Evolutionary conservation across 192 early-diverging fungal species (phyloP).

Genomic region (Podila epigama): DNA sequence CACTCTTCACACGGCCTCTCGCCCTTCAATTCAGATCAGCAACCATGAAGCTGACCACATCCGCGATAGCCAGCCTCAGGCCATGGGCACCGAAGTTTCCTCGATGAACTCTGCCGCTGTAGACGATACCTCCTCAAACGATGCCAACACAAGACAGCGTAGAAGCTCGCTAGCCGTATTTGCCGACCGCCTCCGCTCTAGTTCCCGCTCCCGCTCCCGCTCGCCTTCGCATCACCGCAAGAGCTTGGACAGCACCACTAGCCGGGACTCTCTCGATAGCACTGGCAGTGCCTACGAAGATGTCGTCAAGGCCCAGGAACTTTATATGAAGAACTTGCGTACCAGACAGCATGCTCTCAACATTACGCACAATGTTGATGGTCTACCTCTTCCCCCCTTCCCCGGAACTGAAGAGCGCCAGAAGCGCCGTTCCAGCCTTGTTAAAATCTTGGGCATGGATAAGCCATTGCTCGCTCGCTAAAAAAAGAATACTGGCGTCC

Average conservation of each 20-base stretch:
- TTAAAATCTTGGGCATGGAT: background rate
- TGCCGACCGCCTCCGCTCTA: background rate
- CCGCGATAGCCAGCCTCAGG: background rate
- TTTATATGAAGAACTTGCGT: background rate
- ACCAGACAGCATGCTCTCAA: background rate
- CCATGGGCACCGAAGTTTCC: background rate
- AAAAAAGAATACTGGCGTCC: background rate
- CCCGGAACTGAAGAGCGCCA: background rate
- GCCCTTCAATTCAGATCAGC: background rate
- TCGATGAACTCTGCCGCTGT: background rate
- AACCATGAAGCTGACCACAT: background rate
- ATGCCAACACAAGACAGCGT: too few species aligned
- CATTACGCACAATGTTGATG: background rate
- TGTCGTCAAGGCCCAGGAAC: background rate
- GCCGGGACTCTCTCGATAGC: background rate
- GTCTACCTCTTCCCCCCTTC: background rate
- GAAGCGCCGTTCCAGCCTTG: background rate
- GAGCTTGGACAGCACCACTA: background rate
- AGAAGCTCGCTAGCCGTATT: background rate
- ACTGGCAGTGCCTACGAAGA: background rate
- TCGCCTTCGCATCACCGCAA: background rate
- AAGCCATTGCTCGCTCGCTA: background rate
- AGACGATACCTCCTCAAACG: too few species aligned
- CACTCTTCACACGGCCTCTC: background rate
- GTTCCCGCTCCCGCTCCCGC: background rate